phyloP scores from a whole-genome alignment of 129 eudicot genomes.

The Silybum marianum region DNA sequence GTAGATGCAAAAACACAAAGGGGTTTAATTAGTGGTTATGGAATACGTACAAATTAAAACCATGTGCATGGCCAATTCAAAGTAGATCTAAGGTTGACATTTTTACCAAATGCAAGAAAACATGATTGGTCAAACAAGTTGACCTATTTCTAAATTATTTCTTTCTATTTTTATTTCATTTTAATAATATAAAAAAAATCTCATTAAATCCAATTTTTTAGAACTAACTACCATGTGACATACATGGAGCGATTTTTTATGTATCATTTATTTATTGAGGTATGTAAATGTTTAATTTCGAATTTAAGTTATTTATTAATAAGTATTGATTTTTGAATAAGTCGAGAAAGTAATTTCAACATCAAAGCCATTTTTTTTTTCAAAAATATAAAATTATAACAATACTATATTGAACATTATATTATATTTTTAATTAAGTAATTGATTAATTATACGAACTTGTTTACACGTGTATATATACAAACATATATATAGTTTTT shows the following conservation, averaged over 20 bases:
- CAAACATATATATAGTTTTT: too few relatives aligned
- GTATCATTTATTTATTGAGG: background rate
- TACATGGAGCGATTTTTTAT: background rate
- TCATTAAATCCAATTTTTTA: background rate
- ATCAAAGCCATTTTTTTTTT: too few relatives aligned
- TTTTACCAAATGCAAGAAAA: slow-evolving; percentile 1
- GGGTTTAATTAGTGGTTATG: background rate
- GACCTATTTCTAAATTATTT: background rate
- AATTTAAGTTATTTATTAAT: too few relatives aligned
- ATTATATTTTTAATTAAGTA: too few relatives aligned
- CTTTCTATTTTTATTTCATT: background rate
- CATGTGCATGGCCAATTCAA: background rate
- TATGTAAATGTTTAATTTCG: too few relatives aligned
- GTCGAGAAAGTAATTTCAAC: too few relatives aligned
- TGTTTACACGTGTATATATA: background rate
- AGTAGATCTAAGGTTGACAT: slow-evolving; percentile 3
- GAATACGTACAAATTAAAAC: background rate
- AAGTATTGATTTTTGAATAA: too few relatives aligned
- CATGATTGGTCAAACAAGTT: background rate
- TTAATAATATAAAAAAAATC: background rate
- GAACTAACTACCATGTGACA: background rate
- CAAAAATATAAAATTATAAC: too few relatives aligned
- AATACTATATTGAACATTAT: too few relatives aligned
- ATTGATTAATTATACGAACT: background rate
- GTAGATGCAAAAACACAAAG: background rate